Base-by-base conservation (phyloP, 352 stramenopile species). In the Globisporangium splendens region DNA sequence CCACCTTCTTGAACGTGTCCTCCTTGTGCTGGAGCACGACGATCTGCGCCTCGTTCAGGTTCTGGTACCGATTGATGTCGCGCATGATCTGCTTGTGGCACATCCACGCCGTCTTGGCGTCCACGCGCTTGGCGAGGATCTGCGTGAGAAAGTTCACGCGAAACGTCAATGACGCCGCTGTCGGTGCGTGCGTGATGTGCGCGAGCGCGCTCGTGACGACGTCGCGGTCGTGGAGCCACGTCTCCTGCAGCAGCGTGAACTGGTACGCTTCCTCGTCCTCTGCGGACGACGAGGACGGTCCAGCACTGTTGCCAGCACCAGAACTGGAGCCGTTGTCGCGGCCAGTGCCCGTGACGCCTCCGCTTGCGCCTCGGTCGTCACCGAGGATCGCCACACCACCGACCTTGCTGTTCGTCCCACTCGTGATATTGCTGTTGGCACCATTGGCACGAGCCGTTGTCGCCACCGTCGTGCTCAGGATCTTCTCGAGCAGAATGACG, bases 11-110 rank as follows among this genome's bases (percentile, higher is more conserved):
- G 50, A 91, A 91, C 20, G 70, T 75, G 39, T 75, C 78, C 31
- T 92, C 83, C 54, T 92, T 92, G 28, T 61, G 69, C 46, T 83
- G 72, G 44, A 92, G 61, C 20, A 74, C 75, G 4, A 74, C 75
- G 59, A 92, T 84, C 69, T 87, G 67, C 3, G 77, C 71, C 15
- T 83, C 78, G 50, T 86, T 76, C 39, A 92, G 59, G 49, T 92
- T 64, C 39, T 88, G 77, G 50, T 83, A 89, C 24, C 75, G 68
- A n/a, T 75, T 71, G 47, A 89, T 83, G 39, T 91, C 80, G 46
- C 80, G 80, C 73, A 89, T 83, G 63, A 89, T 90, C 70, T 89
- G 80, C 0, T 73, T 76, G 67, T 91, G 78, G 55, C 80, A 89
- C 50, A 89, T 69, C 83, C 83, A 92, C 57, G 83, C 83, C 2